Conservation (phyloP, 2,329 filamentous ascomycete genomes). For the Zymoseptoria crescenta region DNA sequence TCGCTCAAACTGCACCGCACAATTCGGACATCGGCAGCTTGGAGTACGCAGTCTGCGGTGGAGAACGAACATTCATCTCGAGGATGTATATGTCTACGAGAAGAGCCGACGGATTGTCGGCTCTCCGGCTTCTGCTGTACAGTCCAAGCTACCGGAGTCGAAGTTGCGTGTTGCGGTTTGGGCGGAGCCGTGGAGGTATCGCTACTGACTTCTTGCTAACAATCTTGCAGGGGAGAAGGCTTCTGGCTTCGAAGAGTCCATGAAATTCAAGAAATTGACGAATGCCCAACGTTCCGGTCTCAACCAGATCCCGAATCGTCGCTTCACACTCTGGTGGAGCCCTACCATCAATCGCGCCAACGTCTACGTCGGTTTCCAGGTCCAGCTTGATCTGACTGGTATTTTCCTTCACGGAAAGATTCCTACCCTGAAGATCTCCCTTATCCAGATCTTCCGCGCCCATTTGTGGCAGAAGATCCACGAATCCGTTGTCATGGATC, state of each 20-base stretch:
- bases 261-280: conserved; percentile 99
- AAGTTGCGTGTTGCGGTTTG: too few species aligned
- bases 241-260: conserved; percentile 42
- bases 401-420: conserved; percentile 99
- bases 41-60: too few species aligned
- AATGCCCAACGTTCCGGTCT: conserved; percentile 95
- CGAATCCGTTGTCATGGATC: conserved; percentile 96
- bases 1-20: too few species aligned
- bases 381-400: conserved; percentile 92
- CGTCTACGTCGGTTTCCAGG: conserved; percentile 98
- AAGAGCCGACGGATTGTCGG: too few species aligned
- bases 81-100: too few species aligned
- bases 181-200: too few species aligned
- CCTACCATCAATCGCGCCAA: conserved; percentile 55
- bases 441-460: conserved; percentile 98
- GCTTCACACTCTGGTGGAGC: conserved; percentile 97
- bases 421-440: conserved; percentile 90
- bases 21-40: too few species aligned
- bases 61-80: too few species aligned
- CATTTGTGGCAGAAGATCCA: conserved; percentile 99
- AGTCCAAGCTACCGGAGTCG: too few species aligned
- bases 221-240: conserved; percentile 7
- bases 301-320: conserved; percentile 97
- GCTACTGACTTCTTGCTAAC: conserved; percentile 5
- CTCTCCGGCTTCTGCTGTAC: not conserved